phyloP scores from a whole-genome alignment of 306 rosid genomes.

The Fragaria iinumae region DNA sequence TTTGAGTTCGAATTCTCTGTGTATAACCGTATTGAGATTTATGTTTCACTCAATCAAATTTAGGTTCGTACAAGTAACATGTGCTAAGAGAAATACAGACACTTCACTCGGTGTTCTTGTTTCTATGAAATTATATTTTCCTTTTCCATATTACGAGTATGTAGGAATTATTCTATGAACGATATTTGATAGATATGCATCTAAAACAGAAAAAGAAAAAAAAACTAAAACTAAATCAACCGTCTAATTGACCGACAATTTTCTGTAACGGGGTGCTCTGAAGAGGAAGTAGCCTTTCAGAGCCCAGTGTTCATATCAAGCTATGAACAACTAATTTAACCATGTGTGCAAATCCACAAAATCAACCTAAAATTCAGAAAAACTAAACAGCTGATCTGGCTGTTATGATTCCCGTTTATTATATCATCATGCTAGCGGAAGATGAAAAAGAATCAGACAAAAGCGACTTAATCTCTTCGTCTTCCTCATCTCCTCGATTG shows the following conservation, averaged over 20 bases:
- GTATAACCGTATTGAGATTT: too few species aligned
- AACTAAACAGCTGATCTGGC: background rate
- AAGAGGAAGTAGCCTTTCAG: background rate
- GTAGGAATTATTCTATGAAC: too few species aligned
- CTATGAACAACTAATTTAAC: background rate
- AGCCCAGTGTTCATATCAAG: background rate
- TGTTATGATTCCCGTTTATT: background rate
- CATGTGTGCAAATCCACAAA: background rate
- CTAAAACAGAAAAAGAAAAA: too few species aligned
- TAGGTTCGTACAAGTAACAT: too few species aligned
- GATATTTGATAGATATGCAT: too few species aligned
- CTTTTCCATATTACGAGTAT: too few species aligned
- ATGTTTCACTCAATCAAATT: too few species aligned
- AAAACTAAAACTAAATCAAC: background rate
- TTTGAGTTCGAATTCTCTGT: too few species aligned
- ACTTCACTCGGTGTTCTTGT: too few species aligned
- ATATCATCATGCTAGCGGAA: background rate
- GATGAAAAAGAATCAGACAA: conserved; percentile 36
- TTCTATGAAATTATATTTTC: too few species aligned
- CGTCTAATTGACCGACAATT: background rate
- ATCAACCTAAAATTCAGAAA: background rate
- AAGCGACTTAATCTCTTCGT: conserved; percentile 35
- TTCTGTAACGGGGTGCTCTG: background rate
- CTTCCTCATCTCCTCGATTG: conserved; percentile 18
- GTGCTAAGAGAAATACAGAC: too few species aligned